These are phyloP conservation scores for Agaricus sinodeliciosus DNA, from an alignment of 768 basidiomycete genomes.

Conservation along the genomic window DNA sequence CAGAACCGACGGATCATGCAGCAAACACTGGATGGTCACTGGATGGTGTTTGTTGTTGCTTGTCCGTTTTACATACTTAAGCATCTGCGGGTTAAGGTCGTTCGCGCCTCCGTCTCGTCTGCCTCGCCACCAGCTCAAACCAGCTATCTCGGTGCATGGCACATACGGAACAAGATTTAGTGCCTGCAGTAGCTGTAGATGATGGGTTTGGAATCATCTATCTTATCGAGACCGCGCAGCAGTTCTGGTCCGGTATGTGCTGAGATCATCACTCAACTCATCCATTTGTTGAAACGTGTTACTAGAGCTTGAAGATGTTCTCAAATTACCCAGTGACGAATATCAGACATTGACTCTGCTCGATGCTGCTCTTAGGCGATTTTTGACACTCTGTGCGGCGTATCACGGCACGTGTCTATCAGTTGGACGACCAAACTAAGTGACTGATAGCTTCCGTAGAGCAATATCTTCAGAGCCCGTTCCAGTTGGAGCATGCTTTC, in stretches of 20 bases:
- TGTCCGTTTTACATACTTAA: too few relatives aligned
- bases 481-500: constrained; percentile 83
- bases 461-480: constrained; percentile 75
- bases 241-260: constrained; percentile 83
- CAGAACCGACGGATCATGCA: too few relatives aligned
- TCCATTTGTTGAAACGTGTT: not conserved
- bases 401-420: constrained; percentile 68
- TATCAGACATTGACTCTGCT: constrained; percentile 62
- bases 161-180: constrained; percentile 17
- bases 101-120: too few relatives aligned
- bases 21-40: too few relatives aligned
- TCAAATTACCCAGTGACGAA: constrained; percentile 59
- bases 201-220: constrained; percentile 78
- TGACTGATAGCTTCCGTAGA: constrained; percentile 33
- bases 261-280: not conserved
- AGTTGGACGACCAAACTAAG: not conserved
- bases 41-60: too few relatives aligned
- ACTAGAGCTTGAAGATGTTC: constrained; percentile 82
- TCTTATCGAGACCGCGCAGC: constrained; percentile 74
- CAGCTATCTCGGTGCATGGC: constrained; percentile 22
- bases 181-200: constrained; percentile 38
- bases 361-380: constrained; percentile 74
- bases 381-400: constrained; percentile 69
- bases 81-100: too few relatives aligned
- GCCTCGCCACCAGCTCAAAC: not conserved